Conservation (phyloP, 176 grass and related monocot genomes). For the Otatea glauca region DNA sequence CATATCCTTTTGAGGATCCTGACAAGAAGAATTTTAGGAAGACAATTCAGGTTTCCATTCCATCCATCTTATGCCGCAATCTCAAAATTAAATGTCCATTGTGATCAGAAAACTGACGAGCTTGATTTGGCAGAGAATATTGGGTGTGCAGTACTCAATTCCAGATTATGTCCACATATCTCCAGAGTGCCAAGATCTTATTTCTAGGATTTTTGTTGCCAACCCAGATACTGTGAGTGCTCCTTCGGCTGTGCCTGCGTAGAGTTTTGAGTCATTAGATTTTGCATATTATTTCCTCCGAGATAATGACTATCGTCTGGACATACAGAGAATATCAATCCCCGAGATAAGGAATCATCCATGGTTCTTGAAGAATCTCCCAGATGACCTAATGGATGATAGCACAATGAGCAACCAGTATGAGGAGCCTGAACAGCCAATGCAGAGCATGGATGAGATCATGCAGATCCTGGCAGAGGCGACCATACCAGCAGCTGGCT, state of each 20-base stretch:
- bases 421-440: slow-evolving; percentile 81
- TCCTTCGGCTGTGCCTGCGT: not conserved
- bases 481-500: slow-evolving; percentile 69
- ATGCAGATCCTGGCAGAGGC: slow-evolving; percentile 92
- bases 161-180: slow-evolving; percentile 94
- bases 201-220: slow-evolving; percentile 80
- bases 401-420: slow-evolving; percentile 74
- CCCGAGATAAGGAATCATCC: slow-evolving; percentile 81
- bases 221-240: slow-evolving; percentile 79
- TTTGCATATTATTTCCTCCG: not conserved
- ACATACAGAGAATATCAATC: slow-evolving; percentile 81
- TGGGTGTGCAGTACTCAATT: slow-evolving; percentile 94
- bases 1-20: slow-evolving; percentile 94
- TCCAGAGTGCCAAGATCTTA: slow-evolving; percentile 76
- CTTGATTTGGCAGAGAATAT: slow-evolving; percentile 73
- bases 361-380: slow-evolving; percentile 88
- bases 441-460: slow-evolving; percentile 87
- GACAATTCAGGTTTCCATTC: slow-evolving; percentile 75
- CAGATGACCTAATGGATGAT: slow-evolving; percentile 70
- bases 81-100: not conserved
- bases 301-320: not conserved
- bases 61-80: not conserved
- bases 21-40: slow-evolving; percentile 93
- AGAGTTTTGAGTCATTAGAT: not conserved
- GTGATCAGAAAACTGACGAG: slow-evolving; percentile 1